These are phyloP conservation scores for Populus tomentosa DNA, from an alignment of 441 rosid species.

Conservation along the genomic window DNA sequence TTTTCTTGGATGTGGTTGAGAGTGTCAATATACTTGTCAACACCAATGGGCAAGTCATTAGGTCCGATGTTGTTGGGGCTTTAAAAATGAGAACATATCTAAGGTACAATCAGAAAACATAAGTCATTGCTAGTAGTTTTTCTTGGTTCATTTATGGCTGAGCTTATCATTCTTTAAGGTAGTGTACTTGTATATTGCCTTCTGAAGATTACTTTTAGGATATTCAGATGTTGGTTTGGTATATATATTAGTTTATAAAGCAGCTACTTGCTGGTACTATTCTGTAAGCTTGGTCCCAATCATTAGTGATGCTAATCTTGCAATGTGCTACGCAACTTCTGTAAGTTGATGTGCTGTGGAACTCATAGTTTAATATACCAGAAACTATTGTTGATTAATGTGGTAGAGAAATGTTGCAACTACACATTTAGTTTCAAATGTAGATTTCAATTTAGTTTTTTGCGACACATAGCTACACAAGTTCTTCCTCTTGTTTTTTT, in stretches of 20 bases:
- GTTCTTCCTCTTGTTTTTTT: no score
- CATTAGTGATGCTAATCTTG: not conserved
- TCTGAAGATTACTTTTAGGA: not conserved
- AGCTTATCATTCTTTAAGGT: not conserved
- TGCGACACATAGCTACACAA: not conserved
- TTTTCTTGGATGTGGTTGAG: conserved; percentile 97
- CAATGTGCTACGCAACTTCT: not conserved
- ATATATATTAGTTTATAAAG: not conserved
- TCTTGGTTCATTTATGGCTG: conserved; percentile 1
- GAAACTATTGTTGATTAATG: not conserved
- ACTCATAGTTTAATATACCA: not conserved
- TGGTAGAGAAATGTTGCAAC: not conserved
- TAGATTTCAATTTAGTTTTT: conserved; percentile 1
- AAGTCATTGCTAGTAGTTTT: conserved; percentile 2
- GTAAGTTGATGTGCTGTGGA: not conserved
- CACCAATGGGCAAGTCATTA: conserved; percentile 90
- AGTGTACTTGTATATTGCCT: not conserved
- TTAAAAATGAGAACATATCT: conserved; percentile 96
- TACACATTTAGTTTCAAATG: not conserved
- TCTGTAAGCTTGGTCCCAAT: not conserved
- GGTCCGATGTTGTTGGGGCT: conserved; percentile 97
- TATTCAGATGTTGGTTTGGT: not conserved
- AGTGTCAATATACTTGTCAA: conserved; percentile 95
- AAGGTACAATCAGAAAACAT: conserved; percentile 40
- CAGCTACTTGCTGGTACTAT: not conserved